Conservation (phyloP, 139 green algal genomes). For the Coelastrella sp. region DNA sequence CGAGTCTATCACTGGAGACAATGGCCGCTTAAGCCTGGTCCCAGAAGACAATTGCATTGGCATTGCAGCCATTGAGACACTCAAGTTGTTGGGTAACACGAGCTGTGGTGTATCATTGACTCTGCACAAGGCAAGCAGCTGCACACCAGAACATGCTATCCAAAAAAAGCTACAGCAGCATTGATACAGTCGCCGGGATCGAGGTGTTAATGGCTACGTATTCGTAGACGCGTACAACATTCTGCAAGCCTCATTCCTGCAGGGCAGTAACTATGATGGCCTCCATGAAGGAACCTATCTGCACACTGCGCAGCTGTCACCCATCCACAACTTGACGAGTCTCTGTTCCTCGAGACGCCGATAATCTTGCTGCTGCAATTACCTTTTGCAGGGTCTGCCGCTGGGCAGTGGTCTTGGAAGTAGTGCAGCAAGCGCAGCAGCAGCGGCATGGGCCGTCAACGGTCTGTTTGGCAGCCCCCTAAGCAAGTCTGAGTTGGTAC, state of each 20-base stretch:
- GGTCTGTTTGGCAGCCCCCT: conserved; percentile 90
- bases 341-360: not conserved
- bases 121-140: conserved; percentile 82
- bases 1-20: conserved; percentile 89
- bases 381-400: conserved; percentile 81
- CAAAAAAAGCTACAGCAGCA: not conserved
- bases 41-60: conserved; percentile 92
- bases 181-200: not conserved
- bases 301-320: not conserved
- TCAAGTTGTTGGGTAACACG: conserved; percentile 86
- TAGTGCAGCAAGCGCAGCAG: conserved; percentile 91
- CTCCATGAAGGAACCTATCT: too few species aligned
- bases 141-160: not conserved
- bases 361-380: not conserved
- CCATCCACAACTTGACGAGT: not conserved
- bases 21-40: conserved; percentile 85
- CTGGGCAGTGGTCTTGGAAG: conserved; percentile 94
- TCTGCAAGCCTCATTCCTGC: too few species aligned
- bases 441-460: conserved; percentile 90
- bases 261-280: too few species aligned
- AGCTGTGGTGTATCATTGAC: conserved; percentile 83
- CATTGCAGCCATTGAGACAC: conserved; percentile 89
- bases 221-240: too few species aligned
- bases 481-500: conserved; percentile 82
- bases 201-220: not conserved